phyloP scores from a whole-genome alignment of 2,329 filamentous ascomycete genomes.

The Diaporthe australafricana region DNA sequence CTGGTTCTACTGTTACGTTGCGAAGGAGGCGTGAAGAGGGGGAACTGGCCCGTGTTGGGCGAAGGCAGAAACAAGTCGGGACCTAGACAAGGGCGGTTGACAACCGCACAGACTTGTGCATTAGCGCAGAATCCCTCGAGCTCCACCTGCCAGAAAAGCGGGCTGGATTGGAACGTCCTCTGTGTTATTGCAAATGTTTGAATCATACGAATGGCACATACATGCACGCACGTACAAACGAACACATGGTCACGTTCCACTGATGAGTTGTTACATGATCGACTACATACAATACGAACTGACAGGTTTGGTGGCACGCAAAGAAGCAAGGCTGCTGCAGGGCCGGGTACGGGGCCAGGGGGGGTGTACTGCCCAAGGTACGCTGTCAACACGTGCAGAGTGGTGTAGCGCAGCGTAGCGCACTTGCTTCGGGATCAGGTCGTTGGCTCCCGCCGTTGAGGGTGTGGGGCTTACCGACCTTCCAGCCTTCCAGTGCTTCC shows the following conservation, averaged over 20 bases:
- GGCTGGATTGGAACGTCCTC: background rate
- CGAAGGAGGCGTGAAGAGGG: background rate
- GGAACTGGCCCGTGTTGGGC: background rate
- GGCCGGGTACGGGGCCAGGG: background rate
- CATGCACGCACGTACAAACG: background rate
- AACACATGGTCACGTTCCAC: background rate
- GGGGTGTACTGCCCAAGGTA: background rate
- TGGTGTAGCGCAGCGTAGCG: background rate
- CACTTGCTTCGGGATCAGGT: background rate
- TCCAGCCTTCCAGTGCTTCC: too few species aligned
- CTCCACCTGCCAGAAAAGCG: slow-evolving; percentile 19
- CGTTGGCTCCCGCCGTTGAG: slow-evolving; percentile 22
- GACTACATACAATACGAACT: slow-evolving; percentile 4
- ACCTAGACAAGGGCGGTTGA: background rate
- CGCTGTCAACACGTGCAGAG: background rate
- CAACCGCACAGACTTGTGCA: background rate
- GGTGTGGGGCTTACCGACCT: slow-evolving; percentile 10
- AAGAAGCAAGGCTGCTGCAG: background rate
- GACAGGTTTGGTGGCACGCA: background rate
- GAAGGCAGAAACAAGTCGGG: background rate
- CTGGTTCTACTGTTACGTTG: slow-evolving; percentile 1
- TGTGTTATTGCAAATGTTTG: slow-evolving; percentile 3
- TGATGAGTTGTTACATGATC: background rate
- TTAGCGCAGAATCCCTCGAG: slow-evolving; percentile 18
- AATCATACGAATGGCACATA: background rate